Evolutionary conservation across 2,329 filamentous ascomycete species (phyloP), one percentile per base, ranked within the genome.

Genomic region (Fusarium udum): DNA sequence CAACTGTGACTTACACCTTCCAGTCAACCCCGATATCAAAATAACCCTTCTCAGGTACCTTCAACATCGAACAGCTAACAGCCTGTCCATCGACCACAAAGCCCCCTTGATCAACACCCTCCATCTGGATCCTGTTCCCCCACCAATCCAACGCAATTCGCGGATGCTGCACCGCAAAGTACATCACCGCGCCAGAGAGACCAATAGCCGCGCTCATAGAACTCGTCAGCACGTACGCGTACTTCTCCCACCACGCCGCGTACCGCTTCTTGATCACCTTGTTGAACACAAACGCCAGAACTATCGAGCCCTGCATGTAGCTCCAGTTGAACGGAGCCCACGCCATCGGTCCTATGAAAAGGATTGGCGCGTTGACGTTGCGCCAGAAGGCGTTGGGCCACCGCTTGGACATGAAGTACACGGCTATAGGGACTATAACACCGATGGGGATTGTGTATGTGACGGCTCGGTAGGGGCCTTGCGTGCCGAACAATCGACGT

Each of bases 401-500:
- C 4, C 74, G 71, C 24, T 71, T 76, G 4, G 64, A 32, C 2
- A 67, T 22, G 9, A 58, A 64, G 52, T 78, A 79, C 10, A 69
- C 46, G 4, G 51, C 11, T 14, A 78, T 55, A 5, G 77, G 76
- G 6, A 79, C 61, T 12, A 75, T 4, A 10, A 71, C 15, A 1
- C 75, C 77, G 0, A 76, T 7, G 0, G 74, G 76, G 15, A 79
- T 73, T 7, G 48, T 43, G 52, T 77, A 79, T 3, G 64, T 73
- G 39, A 77, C 24, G 2, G 65, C 42, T 2, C 61, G 68, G 52
- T 78, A 80, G 3, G 73, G 72, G 0, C 61, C 74, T 36, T 69
- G 55, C 2, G 42, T 51, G 1, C 72, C 77, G 20, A 93, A 93
- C 75, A 93, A 88, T 40, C 91, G 87, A 8, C 84, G 81, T 1